phyloP scores from a whole-genome alignment of 495 filamentous ascomycete species.

The Neurospora tetrasperma region DNA sequence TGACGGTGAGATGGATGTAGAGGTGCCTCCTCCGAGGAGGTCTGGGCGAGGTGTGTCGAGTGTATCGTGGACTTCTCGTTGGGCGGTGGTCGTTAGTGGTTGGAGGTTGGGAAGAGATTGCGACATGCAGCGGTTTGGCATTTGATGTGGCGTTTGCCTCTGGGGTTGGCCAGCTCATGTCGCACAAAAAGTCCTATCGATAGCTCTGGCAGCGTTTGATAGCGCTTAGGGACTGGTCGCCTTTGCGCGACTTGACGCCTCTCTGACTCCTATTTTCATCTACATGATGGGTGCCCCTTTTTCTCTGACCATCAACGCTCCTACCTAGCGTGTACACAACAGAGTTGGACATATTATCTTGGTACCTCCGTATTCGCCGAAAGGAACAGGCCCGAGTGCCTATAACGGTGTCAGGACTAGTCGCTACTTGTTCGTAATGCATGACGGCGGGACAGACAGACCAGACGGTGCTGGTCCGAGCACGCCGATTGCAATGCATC shows the following conservation, averaged over 20 bases:
- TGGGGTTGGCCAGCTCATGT: not conserved
- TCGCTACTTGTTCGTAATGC: not conserved
- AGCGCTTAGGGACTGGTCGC: not conserved
- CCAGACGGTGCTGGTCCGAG: not conserved
- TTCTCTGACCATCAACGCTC: not conserved
- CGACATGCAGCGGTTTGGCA: not conserved
- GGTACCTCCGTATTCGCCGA: not conserved
- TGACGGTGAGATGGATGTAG: not conserved
- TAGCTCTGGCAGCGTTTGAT: not conserved
- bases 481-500: not conserved
- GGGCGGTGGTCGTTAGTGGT: not conserved
- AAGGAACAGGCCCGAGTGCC: not conserved
- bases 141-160: not conserved
- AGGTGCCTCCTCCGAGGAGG: not conserved
- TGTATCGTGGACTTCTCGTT: not conserved
- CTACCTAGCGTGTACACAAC: not conserved
- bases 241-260: not conserved
- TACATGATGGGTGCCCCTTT: not conserved
- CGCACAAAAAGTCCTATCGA: not conserved
- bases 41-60: not conserved
- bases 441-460: not conserved
- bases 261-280: not conserved
- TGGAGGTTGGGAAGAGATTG: not conserved
- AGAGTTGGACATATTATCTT: not conserved
- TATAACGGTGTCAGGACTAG: not conserved